Evolutionary conservation across 2,329 filamentous ascomycete genomes (phyloP), one percentile per base, ranked within the genome.

Genomic region (Fusarium fujikuroi): DNA sequence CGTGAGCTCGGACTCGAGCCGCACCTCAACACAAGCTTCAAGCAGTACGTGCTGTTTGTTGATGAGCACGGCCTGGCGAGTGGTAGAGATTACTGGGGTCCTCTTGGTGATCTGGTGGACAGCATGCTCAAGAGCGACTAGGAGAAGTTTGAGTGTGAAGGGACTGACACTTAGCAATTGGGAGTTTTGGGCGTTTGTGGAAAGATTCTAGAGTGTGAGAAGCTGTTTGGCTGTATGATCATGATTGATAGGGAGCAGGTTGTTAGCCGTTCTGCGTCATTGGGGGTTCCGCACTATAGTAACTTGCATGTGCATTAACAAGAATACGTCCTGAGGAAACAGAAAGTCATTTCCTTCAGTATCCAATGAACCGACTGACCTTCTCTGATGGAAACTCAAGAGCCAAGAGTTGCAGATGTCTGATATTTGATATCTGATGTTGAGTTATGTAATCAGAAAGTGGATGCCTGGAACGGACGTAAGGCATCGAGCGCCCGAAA

Each of bases 11-110:
- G 96, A 28, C 89, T 99, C 66, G 96, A 99, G 84, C 95, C 97
- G 49, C 96, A 99, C 83, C 89, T 99, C 75, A 99, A 99, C 85
- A 99, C 96, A 19, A 97, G 94, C 84, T 99, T 99, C 90, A 99
- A 99, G 88, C 96, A 99, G 84, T 99, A 98, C 80, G 96, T 99
- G 71, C 89, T 99, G 66, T 99, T 99, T 84, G 95, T 99, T 76
- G 95, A 99, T 82, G 97, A 99, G 87, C 96, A 98, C 84, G 91
- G 90, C 76, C 85, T 99, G 76, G 95, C 95, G 34, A 97, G 91
- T 79, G 96, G 95, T 57, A 95, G 97, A 84, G 96, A 99, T 83
- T 99, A 95, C 85, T 99, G 95, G 92, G 96, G 96, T 3, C 96
- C 96, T 18, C 83, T 99, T 65, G 95, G 95, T 16, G 96, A 99